Conservation (phyloP, 495 filamentous ascomycete species). For the Penicillium crystallinum region DNA sequence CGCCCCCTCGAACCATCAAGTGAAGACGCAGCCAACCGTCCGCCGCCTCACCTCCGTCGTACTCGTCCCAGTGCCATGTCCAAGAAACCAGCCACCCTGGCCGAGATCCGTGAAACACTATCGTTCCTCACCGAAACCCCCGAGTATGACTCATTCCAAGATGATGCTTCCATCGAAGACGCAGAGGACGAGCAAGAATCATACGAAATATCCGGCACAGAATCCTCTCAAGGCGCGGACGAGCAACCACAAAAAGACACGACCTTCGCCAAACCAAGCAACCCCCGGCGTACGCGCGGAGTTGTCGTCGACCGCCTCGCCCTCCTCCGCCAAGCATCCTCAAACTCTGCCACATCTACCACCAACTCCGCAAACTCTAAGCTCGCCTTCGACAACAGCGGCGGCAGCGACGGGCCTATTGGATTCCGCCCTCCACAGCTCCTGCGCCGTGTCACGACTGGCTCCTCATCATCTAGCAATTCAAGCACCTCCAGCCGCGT, state of each 20-base stretch:
- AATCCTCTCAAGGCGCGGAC: constrained; percentile 31
- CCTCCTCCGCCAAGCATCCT: constrained; percentile 62
- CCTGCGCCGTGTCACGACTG: constrained; percentile 72
- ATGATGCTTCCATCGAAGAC: constrained; percentile 38
- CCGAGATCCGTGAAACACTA: constrained; percentile 72
- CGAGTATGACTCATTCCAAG: constrained; percentile 49
- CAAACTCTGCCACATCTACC: constrained; percentile 44
- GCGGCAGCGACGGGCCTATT: constrained; percentile 29
- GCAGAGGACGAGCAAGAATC: constrained; percentile 36
- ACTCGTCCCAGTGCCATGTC: constrained; percentile 49
- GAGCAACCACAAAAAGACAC: constrained; percentile 25
- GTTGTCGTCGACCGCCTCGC: constrained; percentile 76
- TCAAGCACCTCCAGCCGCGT: constrained; percentile 32
- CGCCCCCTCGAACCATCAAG: constrained; percentile 43
- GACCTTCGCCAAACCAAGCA: constrained; percentile 31
- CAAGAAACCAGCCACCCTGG: constrained; percentile 62
- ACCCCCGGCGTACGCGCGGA: constrained; percentile 47
- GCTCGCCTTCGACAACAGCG: constrained; percentile 57
- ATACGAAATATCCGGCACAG: constrained; percentile 32
- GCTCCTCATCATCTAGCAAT: constrained; percentile 40
- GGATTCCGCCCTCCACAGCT: constrained; percentile 71
- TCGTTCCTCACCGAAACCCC: constrained; percentile 78
- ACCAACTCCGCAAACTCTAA: constrained; percentile 38
- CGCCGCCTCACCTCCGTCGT: constrained; percentile 60
- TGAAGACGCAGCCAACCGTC: constrained; percentile 48